Base-by-base conservation (phyloP, 768 basidiomycete species). In the Russula dissimulans region DNA sequence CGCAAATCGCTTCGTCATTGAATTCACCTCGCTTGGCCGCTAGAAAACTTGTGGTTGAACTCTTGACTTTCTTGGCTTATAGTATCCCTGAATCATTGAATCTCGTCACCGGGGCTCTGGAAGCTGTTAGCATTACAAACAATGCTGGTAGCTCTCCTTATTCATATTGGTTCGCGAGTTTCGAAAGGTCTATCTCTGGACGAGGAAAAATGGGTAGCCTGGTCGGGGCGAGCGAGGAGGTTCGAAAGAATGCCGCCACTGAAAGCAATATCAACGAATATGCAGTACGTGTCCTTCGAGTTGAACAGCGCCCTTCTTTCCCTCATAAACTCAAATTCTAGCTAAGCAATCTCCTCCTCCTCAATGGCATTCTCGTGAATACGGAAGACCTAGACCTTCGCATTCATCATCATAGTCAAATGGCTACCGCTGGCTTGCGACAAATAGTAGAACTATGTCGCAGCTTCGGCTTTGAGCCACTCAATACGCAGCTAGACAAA, bases 171-270 rank as follows among this genome's bases (percentile, higher is more conserved):
- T 90, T 98, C 69, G 86, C 84, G 66, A 86, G 85, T 0, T 75
- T 95, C 64, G 88, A 92, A 65, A 73, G 75, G 31, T 82, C 82
- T 3, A 77, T 97, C 17, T 80, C 84, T 49, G 95, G 94, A 3
- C 77, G 93, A 57, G 95, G 95, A 1, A 88, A 86, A 71, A 94
- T 97, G 91, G 95, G 95, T 1, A 97, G 90, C 69, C 72, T 90
- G 43, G 95, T 99, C 8, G 97, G 97, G 0, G 92, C 93, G 26
- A 95, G 94, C 66, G 91, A 95, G 14, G 94, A 97, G 66, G 81
- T 95, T 57, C 81, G 80, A 71, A 84, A 81, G 59, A 75, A 79
- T 61, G 82, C 81, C 48, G 83, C 86, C 43, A 70, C 82, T 18
- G 86, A 89, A 60, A 81, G 77, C 44, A 81, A 81, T 46, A 71